Evolutionary conservation across 2,329 filamentous ascomycete genomes (phyloP), one percentile per base, ranked within the genome.

Genomic region (Fusarium nematophilum): DNA sequence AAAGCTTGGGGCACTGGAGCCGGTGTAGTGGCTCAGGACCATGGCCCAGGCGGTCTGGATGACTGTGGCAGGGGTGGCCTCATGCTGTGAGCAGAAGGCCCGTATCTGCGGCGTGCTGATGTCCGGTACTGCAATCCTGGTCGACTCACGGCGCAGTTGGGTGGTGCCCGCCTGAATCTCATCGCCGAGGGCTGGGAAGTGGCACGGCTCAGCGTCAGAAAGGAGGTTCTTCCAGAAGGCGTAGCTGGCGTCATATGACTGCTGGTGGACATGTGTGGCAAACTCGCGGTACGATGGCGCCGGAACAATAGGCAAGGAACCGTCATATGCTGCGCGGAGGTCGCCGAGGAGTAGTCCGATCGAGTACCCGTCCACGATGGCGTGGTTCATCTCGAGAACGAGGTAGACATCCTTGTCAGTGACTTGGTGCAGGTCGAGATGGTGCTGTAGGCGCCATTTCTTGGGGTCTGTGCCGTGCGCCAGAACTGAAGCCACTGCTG

Each of bases 371-470:
- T 51, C 48, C 6, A 51, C 17, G 13, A 51, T 37, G 11, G 48
- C 48, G n/a, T 51, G 48, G 10, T 51, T 51, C 25, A 51, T 44
- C 39, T 51, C 38, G 2, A 51, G 31, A n/a, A 38, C 10, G 11
- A 51, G 31, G 13, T 17, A 31, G 5, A n/a, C 38, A 29, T 44
- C 31, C 21, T 14, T 15, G 26, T 31, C n/a, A 4, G 9, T 37
- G 23, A 51, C 8, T 3, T 17, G 15, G 15, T 51, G 39, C 25
- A 51, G 36, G 17, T 15, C 4, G 9, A 51, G 48, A n/a, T 51
- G 31, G 11, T 51, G 39, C 13, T 51, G 48, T 1, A 44, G 15
- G n/a, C n/a, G n/a, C n/a, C n/a, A n/a, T n/a, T n/a, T n/a, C n/a
- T n/a, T n/a, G n/a, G n/a, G n/a, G n/a, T n/a, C n/a, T n/a, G n/a